phyloP scores from a whole-genome alignment of 371 early-diverging fungal species.

The Batkoa obscura region DNA sequence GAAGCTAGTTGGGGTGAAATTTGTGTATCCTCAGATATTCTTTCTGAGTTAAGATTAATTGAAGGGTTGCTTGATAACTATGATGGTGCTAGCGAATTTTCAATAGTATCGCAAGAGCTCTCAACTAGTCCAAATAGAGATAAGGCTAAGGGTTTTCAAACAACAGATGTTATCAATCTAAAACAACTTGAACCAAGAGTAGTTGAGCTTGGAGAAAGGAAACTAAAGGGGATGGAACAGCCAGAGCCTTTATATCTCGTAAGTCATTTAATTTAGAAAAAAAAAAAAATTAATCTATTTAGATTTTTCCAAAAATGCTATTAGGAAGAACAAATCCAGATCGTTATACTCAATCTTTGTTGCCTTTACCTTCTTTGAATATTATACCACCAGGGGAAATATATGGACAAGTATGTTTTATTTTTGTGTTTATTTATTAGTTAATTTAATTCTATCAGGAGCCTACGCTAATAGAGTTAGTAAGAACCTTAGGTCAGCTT shows the following conservation, averaged over 20 bases:
- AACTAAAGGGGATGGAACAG: conserved; percentile 74
- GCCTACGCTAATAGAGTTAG: not conserved
- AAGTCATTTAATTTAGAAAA: conserved; percentile 11
- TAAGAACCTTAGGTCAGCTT: not conserved
- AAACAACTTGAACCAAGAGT: conserved; percentile 47
- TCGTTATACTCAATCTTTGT: not conserved
- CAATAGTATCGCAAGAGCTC: not conserved
- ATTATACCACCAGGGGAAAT: not conserved
- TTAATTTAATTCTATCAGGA: too few species aligned
- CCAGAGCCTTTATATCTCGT: conserved; percentile 63
- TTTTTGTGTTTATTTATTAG: not conserved
- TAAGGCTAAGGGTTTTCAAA: conserved; percentile 11
- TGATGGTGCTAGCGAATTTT: not conserved
- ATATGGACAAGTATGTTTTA: not conserved
- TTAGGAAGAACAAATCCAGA: not conserved
- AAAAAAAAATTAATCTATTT: not conserved
- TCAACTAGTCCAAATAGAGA: conserved; percentile 14
- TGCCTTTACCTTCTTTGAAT: not conserved
- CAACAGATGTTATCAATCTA: conserved; percentile 17
- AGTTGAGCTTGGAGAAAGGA: conserved; percentile 56
- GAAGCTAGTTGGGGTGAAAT: conserved; percentile 88
- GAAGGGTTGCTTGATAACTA: conserved; percentile 11
- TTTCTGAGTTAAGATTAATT: conserved; percentile 24
- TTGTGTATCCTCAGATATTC: conserved; percentile 38
- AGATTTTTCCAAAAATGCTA: conserved; percentile 3